These are phyloP conservation scores for Arxiozyma bovina DNA, from an alignment of 1,139 yeast species.

Conservation along the genomic window DNA sequence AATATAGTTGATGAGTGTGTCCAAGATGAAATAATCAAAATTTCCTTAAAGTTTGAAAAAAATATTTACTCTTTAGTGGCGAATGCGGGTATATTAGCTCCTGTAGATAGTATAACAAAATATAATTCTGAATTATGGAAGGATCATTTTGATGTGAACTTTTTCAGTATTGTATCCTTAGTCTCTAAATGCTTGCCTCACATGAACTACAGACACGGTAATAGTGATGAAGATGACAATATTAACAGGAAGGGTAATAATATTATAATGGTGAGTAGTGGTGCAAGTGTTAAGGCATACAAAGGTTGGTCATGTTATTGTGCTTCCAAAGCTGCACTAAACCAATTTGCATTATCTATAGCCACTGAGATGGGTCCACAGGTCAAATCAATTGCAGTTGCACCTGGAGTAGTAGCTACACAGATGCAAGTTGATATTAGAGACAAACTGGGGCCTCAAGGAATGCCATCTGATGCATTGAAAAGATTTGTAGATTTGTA, in stretches of 20 bases:
- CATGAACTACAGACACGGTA: slow-evolving; percentile 37
- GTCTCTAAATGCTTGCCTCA: slow-evolving; percentile 51
- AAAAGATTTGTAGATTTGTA: slow-evolving; percentile 55
- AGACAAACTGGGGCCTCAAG: slow-evolving; percentile 39
- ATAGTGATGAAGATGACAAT: too few species aligned
- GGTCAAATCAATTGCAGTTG: slow-evolving; percentile 57
- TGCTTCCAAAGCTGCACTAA: slow-evolving; percentile 79
- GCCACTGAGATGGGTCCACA: slow-evolving; percentile 53
- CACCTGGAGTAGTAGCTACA: slow-evolving; percentile 93
- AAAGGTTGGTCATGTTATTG: slow-evolving; percentile 88
- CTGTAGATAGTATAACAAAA: slow-evolving; percentile 42
- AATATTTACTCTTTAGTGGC: slow-evolving; percentile 54
- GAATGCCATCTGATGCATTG: slow-evolving; percentile 51
- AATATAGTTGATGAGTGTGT: slow-evolving; percentile 49
- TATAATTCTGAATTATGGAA: slow-evolving; percentile 53
- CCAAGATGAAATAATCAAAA: slow-evolving; percentile 37
- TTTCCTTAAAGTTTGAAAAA: slow-evolving; percentile 48
- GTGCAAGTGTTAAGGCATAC: slow-evolving; percentile 42
- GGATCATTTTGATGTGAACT: slow-evolving; percentile 60
- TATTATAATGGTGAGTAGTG: slow-evolving; percentile 72
- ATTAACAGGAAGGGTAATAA: slow-evolving; percentile 28
- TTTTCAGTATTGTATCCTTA: slow-evolving; percentile 64
- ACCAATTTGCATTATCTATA: slow-evolving; percentile 59
- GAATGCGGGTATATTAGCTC: slow-evolving; percentile 52
- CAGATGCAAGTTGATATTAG: slow-evolving; percentile 76